Evolutionary conservation across 2,329 filamentous ascomycete species (phyloP), one percentile per base, ranked within the genome.

Genomic region (Penicillium aurantiogriseum): DNA sequence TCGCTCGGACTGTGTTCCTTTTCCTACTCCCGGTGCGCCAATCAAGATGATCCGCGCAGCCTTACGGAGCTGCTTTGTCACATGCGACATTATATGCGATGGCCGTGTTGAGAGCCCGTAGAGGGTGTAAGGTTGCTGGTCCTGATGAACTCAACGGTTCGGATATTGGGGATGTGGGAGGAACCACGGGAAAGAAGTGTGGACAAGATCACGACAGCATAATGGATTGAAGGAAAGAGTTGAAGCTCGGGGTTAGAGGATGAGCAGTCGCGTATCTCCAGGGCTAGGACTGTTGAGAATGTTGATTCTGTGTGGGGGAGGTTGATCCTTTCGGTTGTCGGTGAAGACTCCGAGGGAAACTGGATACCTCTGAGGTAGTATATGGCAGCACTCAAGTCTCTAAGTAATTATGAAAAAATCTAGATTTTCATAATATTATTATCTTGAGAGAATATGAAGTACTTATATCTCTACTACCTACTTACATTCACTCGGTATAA

Each of bases 11-110:
- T 99, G 94, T 3, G 94, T 99, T 62, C 93, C 94, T 76, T 99
- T 99, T 62, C 94, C 94, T 56, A 96, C 94, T 57, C 92, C 92
- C n/a, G 94, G 94, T 51, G 93, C 92, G 67, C 94, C 94, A 68
- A 99, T 86, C 65, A 99, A 86, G 71, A 99, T 97, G 63, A 97
- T 88, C 62, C 94, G 89, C 54, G 94, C 94, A 57, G 94, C 93
- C 77, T 83, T 87, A 64, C 83, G 84, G 70, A 95, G 85, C 78
- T 85, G 76, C 66, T 74, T 78, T 29, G 70, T 71, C n/a, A 67
- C 62, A 51, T 67, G 68, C 48, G 71, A 67, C 70, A 74, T 74
- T 23, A 23, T 52, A 40, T 44, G 36, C 5, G 43, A 52, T 57
- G 46, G 33, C 50, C 2, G 21, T 36, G 39, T 36, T 7, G 49